phyloP scores from a whole-genome alignment of 2,329 filamentous ascomycete species.

The Dactylellina drechsleri region DNA sequence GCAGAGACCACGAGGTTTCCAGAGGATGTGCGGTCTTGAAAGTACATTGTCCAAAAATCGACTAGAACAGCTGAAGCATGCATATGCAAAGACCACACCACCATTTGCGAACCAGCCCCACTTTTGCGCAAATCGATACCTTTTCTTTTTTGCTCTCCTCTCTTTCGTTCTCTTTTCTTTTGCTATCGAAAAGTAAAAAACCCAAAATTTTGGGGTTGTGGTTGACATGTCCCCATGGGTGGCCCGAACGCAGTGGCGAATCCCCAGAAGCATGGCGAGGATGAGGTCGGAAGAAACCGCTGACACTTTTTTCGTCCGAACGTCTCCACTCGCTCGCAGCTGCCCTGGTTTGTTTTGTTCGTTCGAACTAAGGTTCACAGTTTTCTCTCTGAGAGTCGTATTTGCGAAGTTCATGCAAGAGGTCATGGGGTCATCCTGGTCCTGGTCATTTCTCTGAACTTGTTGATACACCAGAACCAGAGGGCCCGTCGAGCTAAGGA shows the following conservation, averaged over 20 bases:
- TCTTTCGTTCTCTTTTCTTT: constrained; percentile 27
- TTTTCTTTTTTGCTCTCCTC: constrained; percentile 21
- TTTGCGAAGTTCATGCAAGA: constrained; percentile 53
- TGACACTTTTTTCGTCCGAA: constrained; percentile 49
- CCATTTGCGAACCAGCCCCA: constrained; percentile 42
- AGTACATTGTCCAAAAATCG: constrained; percentile 23
- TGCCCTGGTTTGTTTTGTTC: not conserved
- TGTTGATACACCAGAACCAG: not conserved
- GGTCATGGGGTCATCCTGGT: constrained; percentile 53
- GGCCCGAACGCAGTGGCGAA: constrained; percentile 25
- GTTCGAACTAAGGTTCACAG: not conserved
- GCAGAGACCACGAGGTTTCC: constrained; percentile 43
- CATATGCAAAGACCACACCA: constrained; percentile 53
- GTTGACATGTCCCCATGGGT: constrained; percentile 16
- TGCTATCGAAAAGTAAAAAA: constrained; percentile 41
- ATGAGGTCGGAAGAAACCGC: constrained; percentile 50
- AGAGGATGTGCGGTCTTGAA: constrained; percentile 24
- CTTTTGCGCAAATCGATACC: constrained; percentile 16
- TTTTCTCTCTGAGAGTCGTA: constrained; percentile 25
- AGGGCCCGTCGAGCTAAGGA: constrained; percentile 32
- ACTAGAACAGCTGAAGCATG: constrained; percentile 45
- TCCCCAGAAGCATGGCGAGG: constrained; percentile 15
- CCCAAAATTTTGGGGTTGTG: constrained; percentile 9
- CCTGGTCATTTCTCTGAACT: constrained; percentile 24
- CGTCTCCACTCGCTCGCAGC: constrained; percentile 13